A percentile compares a stretch with the other conserved stretches of the same genome.
phyloP scores from a whole-genome alignment of 371 early-diverging fungal genomes.

The Coemansia sp. region DNA sequence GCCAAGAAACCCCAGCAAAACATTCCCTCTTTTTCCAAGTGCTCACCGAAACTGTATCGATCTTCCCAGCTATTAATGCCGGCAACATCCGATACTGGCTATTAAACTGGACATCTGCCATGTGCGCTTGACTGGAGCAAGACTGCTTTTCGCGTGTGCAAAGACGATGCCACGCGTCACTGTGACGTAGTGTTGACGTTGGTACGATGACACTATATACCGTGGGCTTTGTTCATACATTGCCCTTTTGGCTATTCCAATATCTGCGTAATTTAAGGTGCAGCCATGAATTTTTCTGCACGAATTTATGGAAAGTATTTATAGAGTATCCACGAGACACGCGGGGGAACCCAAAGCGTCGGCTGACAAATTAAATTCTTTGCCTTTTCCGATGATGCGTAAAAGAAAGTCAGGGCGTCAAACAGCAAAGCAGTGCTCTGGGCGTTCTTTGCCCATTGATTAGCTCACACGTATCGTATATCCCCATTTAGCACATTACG shows the following conservation, averaged over 20 bases:
- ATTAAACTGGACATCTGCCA: neutral
- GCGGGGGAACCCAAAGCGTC: neutral
- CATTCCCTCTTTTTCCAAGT: neutral
- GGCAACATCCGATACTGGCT: neutral
- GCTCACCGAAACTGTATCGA: neutral
- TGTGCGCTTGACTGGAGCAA: neutral
- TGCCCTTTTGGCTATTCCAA: neutral
- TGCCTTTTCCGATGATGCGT: neutral
- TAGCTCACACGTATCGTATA: neutral
- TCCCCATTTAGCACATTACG: neutral
- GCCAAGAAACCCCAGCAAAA: neutral
- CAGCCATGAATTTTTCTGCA: neutral
- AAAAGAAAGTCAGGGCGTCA: neutral
- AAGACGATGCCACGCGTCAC: neutral
- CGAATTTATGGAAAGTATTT: neutral
- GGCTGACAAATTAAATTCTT: neutral
- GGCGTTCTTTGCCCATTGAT: neutral
- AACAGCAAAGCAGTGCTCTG: neutral
- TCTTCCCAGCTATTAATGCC: neutral
- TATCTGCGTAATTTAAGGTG: neutral
- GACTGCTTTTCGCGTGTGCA: neutral
- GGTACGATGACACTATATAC: neutral
- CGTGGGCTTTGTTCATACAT: neutral
- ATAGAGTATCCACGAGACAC: slow-evolving; percentile 1
- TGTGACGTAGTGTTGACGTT: neutral